These are phyloP conservation scores for Trebouxia sp. DNA, from an alignment of 139 green algal species.

Conservation along the genomic window DNA sequence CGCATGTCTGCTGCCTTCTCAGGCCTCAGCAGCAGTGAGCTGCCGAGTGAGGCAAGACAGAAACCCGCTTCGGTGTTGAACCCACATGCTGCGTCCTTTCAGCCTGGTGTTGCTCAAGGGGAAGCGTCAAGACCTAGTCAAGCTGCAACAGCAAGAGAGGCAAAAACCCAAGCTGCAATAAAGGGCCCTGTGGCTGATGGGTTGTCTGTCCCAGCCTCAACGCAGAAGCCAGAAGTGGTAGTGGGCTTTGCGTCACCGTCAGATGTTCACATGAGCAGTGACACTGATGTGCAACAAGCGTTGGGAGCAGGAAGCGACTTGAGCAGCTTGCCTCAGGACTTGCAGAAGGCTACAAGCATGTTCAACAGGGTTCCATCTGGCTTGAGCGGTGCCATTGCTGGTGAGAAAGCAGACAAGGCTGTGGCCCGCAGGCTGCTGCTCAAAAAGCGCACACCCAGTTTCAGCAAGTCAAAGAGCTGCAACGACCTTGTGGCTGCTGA, in stretches of 20 bases:
- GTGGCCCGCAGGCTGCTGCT: neutral
- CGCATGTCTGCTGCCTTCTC: conserved; percentile 5
- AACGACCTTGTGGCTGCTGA: conserved; percentile 7
- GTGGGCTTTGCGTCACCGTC: neutral
- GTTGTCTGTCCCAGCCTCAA: neutral
- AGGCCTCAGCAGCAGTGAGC: neutral
- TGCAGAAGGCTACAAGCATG: too few species aligned
- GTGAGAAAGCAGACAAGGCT: conserved; percentile 4
- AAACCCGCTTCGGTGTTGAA: neutral
- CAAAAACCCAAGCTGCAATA: neutral
- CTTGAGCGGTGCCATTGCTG: neutral
- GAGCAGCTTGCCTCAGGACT: too few species aligned
- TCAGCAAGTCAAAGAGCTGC: conserved; percentile 29
- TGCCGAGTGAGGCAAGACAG: too few species aligned
- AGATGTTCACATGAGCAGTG: neutral
- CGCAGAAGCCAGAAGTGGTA: neutral
- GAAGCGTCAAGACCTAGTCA: too few species aligned
- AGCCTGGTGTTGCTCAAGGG: too few species aligned
- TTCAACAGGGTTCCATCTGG: too few species aligned
- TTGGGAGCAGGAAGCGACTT: too few species aligned
- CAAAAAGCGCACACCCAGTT: neutral
- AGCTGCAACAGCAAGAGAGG: neutral
- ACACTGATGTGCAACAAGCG: neutral
- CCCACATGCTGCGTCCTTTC: neutral
- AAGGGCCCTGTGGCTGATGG: neutral